Percentiles rank a stretch among this genome's conserved stretches.
These are phyloP conservation scores for Danielozyma ontarioensis DNA, from an alignment of 805 yeast species.

Conservation along the genomic window DNA sequence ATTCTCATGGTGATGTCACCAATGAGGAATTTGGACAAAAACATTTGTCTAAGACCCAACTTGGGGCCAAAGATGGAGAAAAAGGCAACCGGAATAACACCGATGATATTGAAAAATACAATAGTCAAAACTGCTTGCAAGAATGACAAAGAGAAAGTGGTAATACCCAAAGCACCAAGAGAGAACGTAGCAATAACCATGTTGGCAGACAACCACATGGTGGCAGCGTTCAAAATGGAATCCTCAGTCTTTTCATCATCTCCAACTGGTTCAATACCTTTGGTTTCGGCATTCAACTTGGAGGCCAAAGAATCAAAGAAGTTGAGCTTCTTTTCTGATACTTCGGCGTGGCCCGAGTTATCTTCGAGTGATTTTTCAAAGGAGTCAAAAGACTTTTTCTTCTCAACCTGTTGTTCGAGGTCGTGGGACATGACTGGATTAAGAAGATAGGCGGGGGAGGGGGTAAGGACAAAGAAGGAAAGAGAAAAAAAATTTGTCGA, in stretches of 20 bases:
- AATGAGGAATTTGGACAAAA: conserved; percentile 67
- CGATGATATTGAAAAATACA: conserved; percentile 68
- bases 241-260: conserved; percentile 73
- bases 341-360: conserved; percentile 21
- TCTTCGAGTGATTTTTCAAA: conserved; percentile 21
- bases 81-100: conserved; percentile 75
- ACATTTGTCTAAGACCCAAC: conserved; percentile 85
- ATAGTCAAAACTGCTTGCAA: conserved; percentile 65
- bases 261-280: conserved; percentile 78
- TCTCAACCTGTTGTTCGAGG: conserved; percentile 5
- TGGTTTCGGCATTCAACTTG: conserved; percentile 39
- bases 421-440: conserved; percentile 4
- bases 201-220: conserved; percentile 92
- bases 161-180: conserved; percentile 59
- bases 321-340: conserved; percentile 17
- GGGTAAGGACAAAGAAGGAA: too few relatives aligned
- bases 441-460: too few relatives aligned
- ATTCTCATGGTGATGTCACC: conserved; percentile 75
- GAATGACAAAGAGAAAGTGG: conserved; percentile 64
- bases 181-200: conserved; percentile 80
- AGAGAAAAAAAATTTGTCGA: too few relatives aligned
- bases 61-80: conserved; percentile 79
- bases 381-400: conserved; percentile 19
- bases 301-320: conserved; percentile 28
- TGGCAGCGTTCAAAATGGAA: conserved; percentile 63